Base-by-base conservation (phyloP, 495 filamentous ascomycete genomes). In the Darksidea phi region DNA sequence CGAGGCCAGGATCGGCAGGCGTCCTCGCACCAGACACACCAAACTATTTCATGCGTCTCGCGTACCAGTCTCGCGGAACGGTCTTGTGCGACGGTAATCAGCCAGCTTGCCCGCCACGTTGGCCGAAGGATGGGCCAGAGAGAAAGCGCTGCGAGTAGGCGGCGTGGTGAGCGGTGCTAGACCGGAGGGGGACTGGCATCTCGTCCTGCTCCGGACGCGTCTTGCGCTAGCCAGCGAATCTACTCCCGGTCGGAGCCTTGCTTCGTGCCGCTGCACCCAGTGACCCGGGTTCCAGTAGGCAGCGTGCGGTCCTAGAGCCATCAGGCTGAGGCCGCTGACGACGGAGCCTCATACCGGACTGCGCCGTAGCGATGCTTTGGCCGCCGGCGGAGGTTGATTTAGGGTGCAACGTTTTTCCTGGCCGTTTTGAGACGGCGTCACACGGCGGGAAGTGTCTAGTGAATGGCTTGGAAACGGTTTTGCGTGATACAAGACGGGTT, bases 41-140 rank as follows among this genome's bases (percentile, higher is more conserved):
- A 51, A 18, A 12, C 54, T 25, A 48, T 61, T 60, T 60, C 53
- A 53, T 57, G 45, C 55, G 28, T 64, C 41, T 43, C 61, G 34
- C 37, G 48, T 54, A 45, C 61, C 61, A 37, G 37, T 12, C 48
- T 28, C 54, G 21, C 32, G 61, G 61, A 49, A 43, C 37, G 53
- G n/a, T 46, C 25, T 20, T 54, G 56, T 64, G 21, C 61, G 43
- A 59, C 50, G 48, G 57, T 43, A 28, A 53, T 49, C 61, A 64
- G 59, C 59, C 52, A 51, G 59, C 51, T 48, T 18, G 36, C 52
- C 60, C 60, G 60, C 60, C 60, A 57, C 60, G 54, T 57, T 63
- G 60, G 60, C 60, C 12, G 34, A 43, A 54, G 51, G 51, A 54
- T 43, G 36, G 51, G 54, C 47, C 57, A 51, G 21, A 51, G 48